Conservation (phyloP, 805 yeast species). For the Schizosaccharomyces cryophilus region DNA sequence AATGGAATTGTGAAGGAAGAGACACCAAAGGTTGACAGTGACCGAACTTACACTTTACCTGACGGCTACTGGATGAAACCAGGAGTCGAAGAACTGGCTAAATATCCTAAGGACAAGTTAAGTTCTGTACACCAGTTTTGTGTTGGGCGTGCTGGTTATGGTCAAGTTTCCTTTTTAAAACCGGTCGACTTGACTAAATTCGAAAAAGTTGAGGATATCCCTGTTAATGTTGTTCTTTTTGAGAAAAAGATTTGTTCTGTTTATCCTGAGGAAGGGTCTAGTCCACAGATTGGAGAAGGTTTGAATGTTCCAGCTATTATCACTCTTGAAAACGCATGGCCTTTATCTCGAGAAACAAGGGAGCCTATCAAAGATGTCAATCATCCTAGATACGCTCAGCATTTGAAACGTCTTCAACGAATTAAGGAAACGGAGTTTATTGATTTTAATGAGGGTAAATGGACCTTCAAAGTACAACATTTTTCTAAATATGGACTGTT, state of each 20-base stretch:
- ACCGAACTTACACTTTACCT: slow-evolving; percentile 8
- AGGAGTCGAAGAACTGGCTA: slow-evolving; percentile 33
- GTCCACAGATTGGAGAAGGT: slow-evolving; percentile 58
- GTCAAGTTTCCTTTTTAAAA: slow-evolving; percentile 46
- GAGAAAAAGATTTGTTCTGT: slow-evolving; percentile 34
- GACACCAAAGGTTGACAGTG: too few relatives aligned
- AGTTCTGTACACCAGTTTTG: slow-evolving; percentile 37
- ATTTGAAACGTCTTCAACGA: slow-evolving; percentile 38
- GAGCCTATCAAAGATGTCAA: slow-evolving; percentile 54
- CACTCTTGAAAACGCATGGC: slow-evolving; percentile 58
- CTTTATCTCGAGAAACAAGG: slow-evolving; percentile 45
- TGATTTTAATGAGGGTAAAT: slow-evolving; percentile 33
- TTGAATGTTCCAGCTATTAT: slow-evolving; percentile 53
- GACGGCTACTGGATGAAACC: slow-evolving; percentile 75
- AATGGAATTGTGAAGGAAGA: not conserved
- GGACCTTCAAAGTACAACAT: slow-evolving; percentile 31
- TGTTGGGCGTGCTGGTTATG: slow-evolving; percentile 59
- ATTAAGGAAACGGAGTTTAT: slow-evolving; percentile 38
- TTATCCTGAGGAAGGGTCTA: slow-evolving; percentile 40
- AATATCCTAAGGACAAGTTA: slow-evolving; percentile 36
- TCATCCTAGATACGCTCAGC: slow-evolving; percentile 44
- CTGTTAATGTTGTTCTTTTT: slow-evolving; percentile 42
- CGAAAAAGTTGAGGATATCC: slow-evolving; percentile 33
- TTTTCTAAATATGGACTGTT: slow-evolving; percentile 86
- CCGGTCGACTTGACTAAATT: slow-evolving; percentile 67